phyloP scores from a whole-genome alignment of 2,329 filamentous ascomycete species.

The Hymenotorrendiella dingleyae region DNA sequence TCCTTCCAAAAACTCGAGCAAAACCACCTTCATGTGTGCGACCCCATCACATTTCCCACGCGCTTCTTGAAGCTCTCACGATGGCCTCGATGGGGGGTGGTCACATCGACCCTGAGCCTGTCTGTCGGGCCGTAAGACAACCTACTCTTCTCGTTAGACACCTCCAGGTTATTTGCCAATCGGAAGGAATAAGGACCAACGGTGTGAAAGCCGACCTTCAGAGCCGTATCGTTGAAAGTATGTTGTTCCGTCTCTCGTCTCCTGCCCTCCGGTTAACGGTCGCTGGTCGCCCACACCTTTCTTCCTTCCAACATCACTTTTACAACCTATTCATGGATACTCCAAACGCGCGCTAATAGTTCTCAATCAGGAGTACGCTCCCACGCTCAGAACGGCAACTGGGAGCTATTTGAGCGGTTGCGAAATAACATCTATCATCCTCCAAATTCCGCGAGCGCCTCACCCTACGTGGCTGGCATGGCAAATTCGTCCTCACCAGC shows the following conservation, averaged over 20 bases:
- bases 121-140: conserved; percentile 23
- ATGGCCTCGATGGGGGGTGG: conserved; percentile 32
- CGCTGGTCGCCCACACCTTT: not conserved
- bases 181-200: conserved; percentile 68
- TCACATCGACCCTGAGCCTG: conserved; percentile 26
- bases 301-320: not conserved
- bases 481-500: conserved; percentile 16
- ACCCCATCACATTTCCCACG: no score
- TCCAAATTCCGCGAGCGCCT: not conserved
- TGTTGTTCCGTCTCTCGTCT: conserved; percentile 34
- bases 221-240: conserved; percentile 70
- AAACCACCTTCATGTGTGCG: not conserved
- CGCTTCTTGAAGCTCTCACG: not conserved
- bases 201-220: conserved; percentile 85
- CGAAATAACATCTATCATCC: conserved; percentile 25
- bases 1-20: not conserved
- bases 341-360: conserved; percentile 4
- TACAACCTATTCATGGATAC: not conserved
- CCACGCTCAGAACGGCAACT: conserved; percentile 20
- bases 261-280: conserved; percentile 5
- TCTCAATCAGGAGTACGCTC: conserved; percentile 18
- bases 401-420: conserved; percentile 22
- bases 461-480: conserved; percentile 6
- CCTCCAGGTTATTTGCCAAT: conserved; percentile 51
- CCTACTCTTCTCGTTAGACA: conserved; percentile 26